Base-by-base conservation (phyloP, 331 rosid genomes). In the Stylosanthes scabra region DNA sequence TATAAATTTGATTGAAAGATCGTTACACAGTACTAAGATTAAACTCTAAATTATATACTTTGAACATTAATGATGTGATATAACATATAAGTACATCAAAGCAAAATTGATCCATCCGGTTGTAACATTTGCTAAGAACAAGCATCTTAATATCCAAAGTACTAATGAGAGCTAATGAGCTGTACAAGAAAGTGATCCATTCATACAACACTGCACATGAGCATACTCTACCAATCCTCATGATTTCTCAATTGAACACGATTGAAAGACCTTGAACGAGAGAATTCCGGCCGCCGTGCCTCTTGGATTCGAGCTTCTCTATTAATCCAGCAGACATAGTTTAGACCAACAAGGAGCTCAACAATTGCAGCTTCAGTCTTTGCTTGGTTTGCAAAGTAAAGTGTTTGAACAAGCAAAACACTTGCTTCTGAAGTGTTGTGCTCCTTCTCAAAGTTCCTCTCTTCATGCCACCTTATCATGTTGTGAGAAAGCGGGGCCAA, bases 261-360 rank as follows among this genome's bases (percentile, higher is more conserved):
- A 27, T 71, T 37, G 9, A 27, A 37, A 37, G 28, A 54, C 73
- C 74, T 31, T 40, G 71, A 56, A 42, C 60, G 63, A 65, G 62
- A 37, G 49, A 78, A 55, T 0, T 83, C 71, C 1, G 40, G 59
- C 39, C 6, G 39, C 39, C 39, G 39, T 54, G 65, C 6, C n/a
- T 75, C 70, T 71, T 51, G 55, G 45, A 52, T 45, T 41, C 51
- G 20, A 56, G 51, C 62, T 45, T 67, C 77, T 51, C 61, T 52
- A 27, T 70, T 40, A 47, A 63, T 45, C 65, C 72, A 78, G 63
- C 86, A 91, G 13, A 88, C 59, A 72, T 87, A 81, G 80, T 85
- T 87, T 5, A 94, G 85, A 77, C 96, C 97, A 66, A 88, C 86
- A 54, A 91, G 90, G 63, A 94, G 89, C 75, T 94, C 93, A 6